Evolutionary conservation across 139 green algal genomes (phyloP).

Genomic region (Closterium sp.): DNA sequence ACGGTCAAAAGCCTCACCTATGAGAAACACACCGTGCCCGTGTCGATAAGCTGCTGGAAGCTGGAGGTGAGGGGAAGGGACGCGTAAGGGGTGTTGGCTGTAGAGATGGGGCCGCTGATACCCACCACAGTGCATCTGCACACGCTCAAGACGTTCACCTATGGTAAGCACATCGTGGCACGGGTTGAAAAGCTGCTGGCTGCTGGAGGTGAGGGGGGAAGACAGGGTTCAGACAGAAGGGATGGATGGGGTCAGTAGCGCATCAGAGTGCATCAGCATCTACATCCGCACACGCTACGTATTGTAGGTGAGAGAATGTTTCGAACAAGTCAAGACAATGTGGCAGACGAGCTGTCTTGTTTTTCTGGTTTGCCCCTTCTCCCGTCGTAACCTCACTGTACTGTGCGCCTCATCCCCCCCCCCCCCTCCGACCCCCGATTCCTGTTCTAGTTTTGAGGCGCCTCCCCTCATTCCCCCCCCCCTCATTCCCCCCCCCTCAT

Average conservation of each 20-base stretch:
- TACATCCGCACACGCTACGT: no score
- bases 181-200: conserved; percentile 81
- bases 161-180: conserved; percentile 92
- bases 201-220: conserved; percentile 67
- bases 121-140: conserved; percentile 70
- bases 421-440: neutral
- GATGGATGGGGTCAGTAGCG: conserved; percentile 65
- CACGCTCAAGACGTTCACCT: conserved; percentile 75
- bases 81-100: no score
- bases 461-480: neutral
- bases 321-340: no score
- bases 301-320: no score
- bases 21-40: no score
- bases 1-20: no score
- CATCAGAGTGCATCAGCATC: conserved; percentile 69
- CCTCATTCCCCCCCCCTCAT: neutral
- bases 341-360: no score
- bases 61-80: conserved; percentile 30
- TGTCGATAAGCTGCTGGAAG: conserved; percentile 63
- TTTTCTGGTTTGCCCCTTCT: no score
- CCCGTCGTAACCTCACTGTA: no score
- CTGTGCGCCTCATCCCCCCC: no score
- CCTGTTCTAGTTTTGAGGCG: neutral
- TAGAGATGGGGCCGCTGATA: no score
- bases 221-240: conserved; percentile 62